Conservation (phyloP, 805 yeast genomes). For the Priceomyces castillae region DNA sequence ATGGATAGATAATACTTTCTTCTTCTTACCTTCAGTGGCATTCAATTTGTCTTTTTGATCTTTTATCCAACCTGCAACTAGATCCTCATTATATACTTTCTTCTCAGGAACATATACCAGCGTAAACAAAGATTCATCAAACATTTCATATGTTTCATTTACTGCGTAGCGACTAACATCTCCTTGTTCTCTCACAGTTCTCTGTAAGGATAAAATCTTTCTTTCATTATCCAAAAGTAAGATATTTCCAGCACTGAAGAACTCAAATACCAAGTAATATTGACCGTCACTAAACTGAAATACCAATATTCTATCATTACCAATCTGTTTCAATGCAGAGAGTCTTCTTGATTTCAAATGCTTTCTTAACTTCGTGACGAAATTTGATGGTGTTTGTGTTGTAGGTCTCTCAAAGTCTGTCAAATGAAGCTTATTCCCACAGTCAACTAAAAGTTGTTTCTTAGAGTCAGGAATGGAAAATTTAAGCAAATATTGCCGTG, state of each 20-base stretch:
- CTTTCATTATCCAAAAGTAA: slow-evolving; percentile 67
- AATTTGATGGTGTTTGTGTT: slow-evolving; percentile 78
- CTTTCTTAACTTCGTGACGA: slow-evolving; percentile 82
- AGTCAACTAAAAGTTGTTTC: slow-evolving; percentile 70
- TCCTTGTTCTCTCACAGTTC: slow-evolving; percentile 74
- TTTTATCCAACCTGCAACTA: slow-evolving; percentile 40
- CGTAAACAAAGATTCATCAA: slow-evolving; percentile 51
- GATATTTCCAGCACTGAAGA: slow-evolving; percentile 93
- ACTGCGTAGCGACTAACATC: slow-evolving; percentile 66
- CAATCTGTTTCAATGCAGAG: slow-evolving; percentile 68
- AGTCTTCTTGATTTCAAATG: slow-evolving; percentile 79
- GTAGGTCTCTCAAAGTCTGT: slow-evolving; percentile 81
- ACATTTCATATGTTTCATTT: slow-evolving; percentile 66
- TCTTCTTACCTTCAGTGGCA: slow-evolving; percentile 20
- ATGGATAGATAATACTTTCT: slow-evolving; percentile 58
- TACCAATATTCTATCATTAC: slow-evolving; percentile 79
- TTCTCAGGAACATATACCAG: slow-evolving; percentile 8
- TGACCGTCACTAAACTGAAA: slow-evolving; percentile 81
- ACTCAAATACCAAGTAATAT: slow-evolving; percentile 77
- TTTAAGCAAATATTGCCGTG: slow-evolving; percentile 72
- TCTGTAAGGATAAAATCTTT: slow-evolving; percentile 69
- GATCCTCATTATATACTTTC: slow-evolving; percentile 24
- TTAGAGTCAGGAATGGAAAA: slow-evolving; percentile 84
- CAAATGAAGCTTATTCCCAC: slow-evolving; percentile 77
- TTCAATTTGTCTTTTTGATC: slow-evolving; percentile 27